Base-by-base conservation (phyloP, 805 yeast genomes). In the Kluyveromyces nonfermentans region DNA sequence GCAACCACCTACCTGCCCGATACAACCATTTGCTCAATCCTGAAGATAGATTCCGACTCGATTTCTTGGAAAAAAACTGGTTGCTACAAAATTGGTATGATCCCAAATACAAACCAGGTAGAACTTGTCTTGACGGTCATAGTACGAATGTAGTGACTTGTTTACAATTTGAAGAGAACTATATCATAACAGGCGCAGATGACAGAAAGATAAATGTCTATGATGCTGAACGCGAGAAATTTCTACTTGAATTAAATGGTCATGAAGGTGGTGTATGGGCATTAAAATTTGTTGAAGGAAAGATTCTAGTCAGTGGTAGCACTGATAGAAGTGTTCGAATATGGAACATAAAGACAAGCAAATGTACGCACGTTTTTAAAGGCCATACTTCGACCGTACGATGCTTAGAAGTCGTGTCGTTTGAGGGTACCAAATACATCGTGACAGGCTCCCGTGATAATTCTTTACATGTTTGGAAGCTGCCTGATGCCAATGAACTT, bases 231-330 rank as follows among this genome's bases (percentile, higher is more conserved):
- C 77, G 84, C 1, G 97, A 97, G 5, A 66, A 68, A 35, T 69
- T 82, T 41, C 55, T 80, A 7, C 69, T 74, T 35, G 78, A 79
- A 5, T 70, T 93, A 36, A 70, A 73, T 35, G 97, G 96, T 7
- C 98, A 93, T 59, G 95, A 84, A 43, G 98, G 98, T 37, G 98
- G 98, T 33, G 98, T 93, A 5, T 93, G 98, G 98, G 97, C 98
- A 1, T 72, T 93, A 60, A 87, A 90, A 63, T 89, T 88, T 58
- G 88, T 85, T 18, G 78, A 81, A 54, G 86, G 88, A 7, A 64
- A 64, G 9, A 57, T 60, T 3, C 70, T 93, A 37, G 95, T 90
- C 1, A 84, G 94, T 47, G 98, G 97, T 0, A 83, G 96, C 1
- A 90, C 97, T 0, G 98, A 93, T 64, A 75, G 96, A 52, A 82